These are phyloP conservation scores for Hygrophorus pudorinus DNA, from an alignment of 768 basidiomycete genomes.

Conservation along the genomic window DNA sequence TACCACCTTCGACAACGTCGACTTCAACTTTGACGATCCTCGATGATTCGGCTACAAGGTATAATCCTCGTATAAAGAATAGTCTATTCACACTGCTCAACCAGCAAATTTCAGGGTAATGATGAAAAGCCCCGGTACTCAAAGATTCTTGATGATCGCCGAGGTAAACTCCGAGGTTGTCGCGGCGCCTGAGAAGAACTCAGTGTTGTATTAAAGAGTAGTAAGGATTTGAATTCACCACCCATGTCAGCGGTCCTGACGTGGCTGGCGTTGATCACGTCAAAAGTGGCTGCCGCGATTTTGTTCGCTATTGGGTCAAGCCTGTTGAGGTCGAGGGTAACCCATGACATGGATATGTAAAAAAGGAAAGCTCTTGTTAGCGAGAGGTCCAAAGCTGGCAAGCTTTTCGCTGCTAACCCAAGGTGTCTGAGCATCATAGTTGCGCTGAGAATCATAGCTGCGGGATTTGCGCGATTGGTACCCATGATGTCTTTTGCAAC, in stretches of 20 bases:
- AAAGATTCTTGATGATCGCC: conserved; percentile 80
- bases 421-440: conserved; percentile 98
- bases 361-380: conserved; percentile 7
- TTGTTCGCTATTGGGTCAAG: conserved; percentile 89
- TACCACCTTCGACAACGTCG: conserved; percentile 33
- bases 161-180: conserved; percentile 94
- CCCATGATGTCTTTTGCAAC: conserved; percentile 95
- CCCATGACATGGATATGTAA: not conserved
- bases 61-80: conserved; percentile 12
- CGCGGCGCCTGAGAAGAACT: conserved; percentile 51
- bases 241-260: conserved; percentile 94
- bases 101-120: too few species aligned
- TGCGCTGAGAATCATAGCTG: conserved; percentile 93
- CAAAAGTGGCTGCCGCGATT: conserved; percentile 88
- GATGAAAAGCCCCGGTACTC: conserved; percentile 9
- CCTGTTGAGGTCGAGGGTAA: conserved; percentile 30
- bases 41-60: conserved; percentile 9
- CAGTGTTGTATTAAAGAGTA: conserved; percentile 11
- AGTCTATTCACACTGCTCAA: conserved; percentile 8
- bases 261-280: conserved; percentile 81
- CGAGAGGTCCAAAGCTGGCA: too few species aligned
- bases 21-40: conserved; percentile 21
- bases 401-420: conserved; percentile 62
- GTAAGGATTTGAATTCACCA: conserved; percentile 40
- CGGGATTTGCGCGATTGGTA: conserved; percentile 91